Evolutionary conservation across 208 protist species (phyloP).

Genomic region (Acanthamoeba triangularis): DNA sequence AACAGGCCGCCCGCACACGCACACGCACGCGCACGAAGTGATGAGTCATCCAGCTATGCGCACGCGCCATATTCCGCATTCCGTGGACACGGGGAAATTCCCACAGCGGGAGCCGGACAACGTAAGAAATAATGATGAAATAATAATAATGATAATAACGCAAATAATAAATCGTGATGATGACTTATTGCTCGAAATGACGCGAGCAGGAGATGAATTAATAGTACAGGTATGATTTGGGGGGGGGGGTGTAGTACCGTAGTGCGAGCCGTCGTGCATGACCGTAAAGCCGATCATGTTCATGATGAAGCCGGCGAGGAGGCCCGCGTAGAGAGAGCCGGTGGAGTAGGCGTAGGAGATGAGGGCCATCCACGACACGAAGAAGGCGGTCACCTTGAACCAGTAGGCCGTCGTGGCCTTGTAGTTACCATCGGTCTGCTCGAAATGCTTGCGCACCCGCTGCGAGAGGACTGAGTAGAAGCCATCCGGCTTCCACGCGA

Average conservation of each 20-base stretch:
- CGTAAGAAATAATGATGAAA: background rate
- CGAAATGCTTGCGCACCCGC: slow-evolving; percentile 51
- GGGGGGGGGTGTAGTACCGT: background rate
- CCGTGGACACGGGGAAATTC: background rate
- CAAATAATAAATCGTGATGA: background rate
- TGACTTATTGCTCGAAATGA: no score
- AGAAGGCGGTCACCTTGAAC: slow-evolving; percentile 6
- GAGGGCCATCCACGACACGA: background rate
- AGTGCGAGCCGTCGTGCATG: slow-evolving; percentile 77
- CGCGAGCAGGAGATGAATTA: background rate
- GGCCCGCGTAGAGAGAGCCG: background rate
- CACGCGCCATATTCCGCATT: background rate
- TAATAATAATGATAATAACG: background rate
- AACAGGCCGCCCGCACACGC: background rate
- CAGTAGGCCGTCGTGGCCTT: slow-evolving; percentile 15
- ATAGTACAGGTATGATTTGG: background rate
- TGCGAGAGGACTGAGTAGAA: slow-evolving; percentile 43
- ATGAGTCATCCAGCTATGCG: no score
- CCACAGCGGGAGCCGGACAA: background rate
- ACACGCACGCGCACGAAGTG: no score
- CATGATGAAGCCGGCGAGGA: slow-evolving; percentile 47
- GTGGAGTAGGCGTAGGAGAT: slow-evolving; percentile 11
- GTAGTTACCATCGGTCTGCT: background rate
- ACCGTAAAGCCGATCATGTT: slow-evolving; percentile 65
- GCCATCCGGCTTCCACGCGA: slow-evolving; percentile 9